Conservation (phyloP, 768 basidiomycete species). For the Pleurotus tuoliensis region DNA sequence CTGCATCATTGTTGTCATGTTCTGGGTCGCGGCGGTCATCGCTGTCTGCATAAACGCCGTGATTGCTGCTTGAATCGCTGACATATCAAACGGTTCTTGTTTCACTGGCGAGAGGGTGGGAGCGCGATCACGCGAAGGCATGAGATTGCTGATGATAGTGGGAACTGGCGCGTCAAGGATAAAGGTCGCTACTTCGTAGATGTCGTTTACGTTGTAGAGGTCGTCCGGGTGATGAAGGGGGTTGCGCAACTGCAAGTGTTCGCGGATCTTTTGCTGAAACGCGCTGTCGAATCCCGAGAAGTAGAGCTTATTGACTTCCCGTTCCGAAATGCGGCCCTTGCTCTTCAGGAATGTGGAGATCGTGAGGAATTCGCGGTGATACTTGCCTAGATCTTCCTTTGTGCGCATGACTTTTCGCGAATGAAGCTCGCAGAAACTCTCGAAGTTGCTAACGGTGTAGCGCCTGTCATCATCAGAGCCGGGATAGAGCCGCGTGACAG, state of each 20-base stretch:
- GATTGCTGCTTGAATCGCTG: neutral
- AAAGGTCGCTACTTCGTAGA: neutral
- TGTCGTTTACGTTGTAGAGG: neutral
- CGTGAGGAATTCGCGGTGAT: neutral
- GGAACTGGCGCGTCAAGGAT: neutral
- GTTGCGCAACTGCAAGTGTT: neutral
- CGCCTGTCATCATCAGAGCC: neutral
- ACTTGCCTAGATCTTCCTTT: neutral
- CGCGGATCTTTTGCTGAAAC: slow-evolving; percentile 1
- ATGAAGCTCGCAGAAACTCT: neutral
- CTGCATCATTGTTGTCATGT: neutral
- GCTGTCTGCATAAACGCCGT: neutral
- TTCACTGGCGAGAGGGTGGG: neutral
- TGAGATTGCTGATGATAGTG: neutral
- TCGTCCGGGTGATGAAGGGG: neutral
- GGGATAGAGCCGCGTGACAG: neutral
- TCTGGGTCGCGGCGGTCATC: neutral
- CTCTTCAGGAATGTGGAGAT: neutral
- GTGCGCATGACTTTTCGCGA: neutral
- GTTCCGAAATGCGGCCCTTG: neutral
- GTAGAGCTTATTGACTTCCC: slow-evolving; percentile 1
- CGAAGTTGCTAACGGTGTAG: neutral
- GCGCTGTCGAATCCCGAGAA: neutral
- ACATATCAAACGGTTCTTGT: neutral
- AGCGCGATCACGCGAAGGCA: neutral